phyloP scores from a whole-genome alignment of 2,329 filamentous ascomycete genomes.

The Fusarium solani-melongenae region DNA sequence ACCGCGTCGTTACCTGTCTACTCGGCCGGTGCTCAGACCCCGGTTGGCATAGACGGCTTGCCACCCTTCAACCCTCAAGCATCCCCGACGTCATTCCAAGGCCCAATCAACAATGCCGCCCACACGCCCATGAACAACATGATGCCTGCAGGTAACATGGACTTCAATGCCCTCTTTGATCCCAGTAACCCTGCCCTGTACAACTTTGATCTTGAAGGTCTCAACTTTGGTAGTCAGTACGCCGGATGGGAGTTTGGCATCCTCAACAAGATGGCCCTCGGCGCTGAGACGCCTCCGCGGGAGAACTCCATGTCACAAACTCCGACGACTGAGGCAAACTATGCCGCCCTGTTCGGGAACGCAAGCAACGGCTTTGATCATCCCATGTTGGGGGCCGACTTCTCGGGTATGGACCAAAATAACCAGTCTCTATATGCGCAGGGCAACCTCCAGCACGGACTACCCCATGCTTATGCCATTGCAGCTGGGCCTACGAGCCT shows the following conservation, averaged over 20 bases:
- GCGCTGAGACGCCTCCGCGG: conserved; percentile 80
- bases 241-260: conserved; percentile 96
- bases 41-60: conserved; percentile 60
- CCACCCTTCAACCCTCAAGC: conserved; percentile 71
- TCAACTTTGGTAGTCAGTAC: conserved; percentile 93
- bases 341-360: conserved; percentile 62
- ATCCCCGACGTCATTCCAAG: conserved; percentile 79
- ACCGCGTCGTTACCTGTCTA: conserved; percentile 64
- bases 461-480: conserved; percentile 74
- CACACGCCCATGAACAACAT: conserved; percentile 58
- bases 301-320: conserved; percentile 65
- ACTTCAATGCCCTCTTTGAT: conserved; percentile 78
- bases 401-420: conserved; percentile 62
- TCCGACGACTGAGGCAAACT: conserved; percentile 51
- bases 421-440: conserved; percentile 62
- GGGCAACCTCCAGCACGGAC: conserved; percentile 69
- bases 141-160: conserved; percentile 62
- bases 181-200: conserved; percentile 92
- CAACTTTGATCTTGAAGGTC: conserved; percentile 93
- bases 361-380: conserved; percentile 63
- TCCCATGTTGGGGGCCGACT: conserved; percentile 62
- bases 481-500: conserved; percentile 71
- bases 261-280: conserved; percentile 87
- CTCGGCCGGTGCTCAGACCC: conserved; percentile 56
- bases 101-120: conserved; percentile 59